Base-by-base conservation (phyloP, 1,139 yeast species). In the Geotrichum citri-aurantii region DNA sequence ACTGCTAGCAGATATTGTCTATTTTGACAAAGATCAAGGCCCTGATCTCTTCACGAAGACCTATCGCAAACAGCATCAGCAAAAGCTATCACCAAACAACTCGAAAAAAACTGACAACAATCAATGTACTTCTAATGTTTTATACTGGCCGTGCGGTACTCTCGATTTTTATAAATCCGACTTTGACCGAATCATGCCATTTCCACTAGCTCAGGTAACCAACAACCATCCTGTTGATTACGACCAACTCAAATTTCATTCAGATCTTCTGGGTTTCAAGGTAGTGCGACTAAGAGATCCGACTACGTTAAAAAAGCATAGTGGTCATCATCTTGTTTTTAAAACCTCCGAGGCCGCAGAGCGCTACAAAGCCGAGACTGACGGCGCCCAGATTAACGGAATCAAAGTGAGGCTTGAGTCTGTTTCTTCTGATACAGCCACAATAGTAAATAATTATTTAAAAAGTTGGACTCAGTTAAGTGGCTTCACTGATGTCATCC, bases 311-410 rank as follows among this genome's bases (percentile, higher is more conserved):
- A 64, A 72, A 31, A 79, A 80, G 49, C 71, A 76, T 62, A 77
- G 79, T 53, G 77, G 79, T 1, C 84, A 83, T 67, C 84, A 78
- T 66, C 71, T 85, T 47, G 68, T 81, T 2, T 85, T 85, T 65
- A 73, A 75, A 3, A 71, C 73, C 49, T 73, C 75, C 31, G 79
- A 79, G 24, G 88, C 89, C 0, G 76, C 81, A 31, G 73, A 75
- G 2, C 42, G 40, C 23, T 85, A 79, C 67, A 73, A 72, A 66
- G 65, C 74, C 21, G 86, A 82, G 65, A 81, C 86, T 0, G 60
- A 68, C 5, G 77, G 77, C 6, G 77, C 79, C 54, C 74, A 75
- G 56, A 66, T 84, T 47, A 80, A 83, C 64, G 89, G 89, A 1
- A 66, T 78, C 48, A 75, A 74, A 19, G 65, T 82, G 29, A 71